Conservation (phyloP, 768 basidiomycete species). For the Lactifluus piperatus region DNA sequence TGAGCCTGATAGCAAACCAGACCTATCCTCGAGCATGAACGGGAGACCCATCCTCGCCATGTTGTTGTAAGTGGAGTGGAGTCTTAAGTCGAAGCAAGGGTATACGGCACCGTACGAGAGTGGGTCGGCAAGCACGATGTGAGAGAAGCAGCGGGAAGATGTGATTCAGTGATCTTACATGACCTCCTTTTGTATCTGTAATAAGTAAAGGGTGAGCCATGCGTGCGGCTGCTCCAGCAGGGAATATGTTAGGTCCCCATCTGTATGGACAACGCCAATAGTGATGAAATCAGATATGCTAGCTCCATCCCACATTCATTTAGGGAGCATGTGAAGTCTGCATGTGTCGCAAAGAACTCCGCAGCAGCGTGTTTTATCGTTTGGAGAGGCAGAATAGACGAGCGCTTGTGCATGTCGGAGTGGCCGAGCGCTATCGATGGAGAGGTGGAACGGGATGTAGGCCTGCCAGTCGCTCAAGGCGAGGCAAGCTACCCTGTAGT, state of each 20-base stretch:
- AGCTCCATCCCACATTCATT: slow-evolving; percentile 10
- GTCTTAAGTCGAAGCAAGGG: neutral
- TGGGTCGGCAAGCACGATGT: neutral
- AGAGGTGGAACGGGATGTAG: slow-evolving; percentile 7
- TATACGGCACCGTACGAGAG: neutral
- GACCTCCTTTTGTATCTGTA: slow-evolving; percentile 9
- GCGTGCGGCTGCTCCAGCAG: neutral
- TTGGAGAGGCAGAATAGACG: neutral
- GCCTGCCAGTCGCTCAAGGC: neutral
- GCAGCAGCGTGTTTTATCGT: neutral
- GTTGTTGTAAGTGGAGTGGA: slow-evolving; percentile 3
- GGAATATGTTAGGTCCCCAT: neutral
- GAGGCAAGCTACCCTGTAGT: neutral
- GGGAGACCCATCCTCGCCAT: slow-evolving; percentile 48
- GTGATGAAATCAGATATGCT: slow-evolving; percentile 1
- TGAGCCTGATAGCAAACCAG: slow-evolving; percentile 43
- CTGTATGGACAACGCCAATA: neutral
- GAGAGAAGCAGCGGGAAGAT: neutral
- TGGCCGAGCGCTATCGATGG: slow-evolving; percentile 8
- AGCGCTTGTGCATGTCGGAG: slow-evolving; percentile 3
- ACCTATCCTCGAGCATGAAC: slow-evolving; percentile 56
- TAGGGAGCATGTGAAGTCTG: neutral
- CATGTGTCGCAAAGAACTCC: slow-evolving; percentile 1
- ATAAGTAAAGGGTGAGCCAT: neutral
- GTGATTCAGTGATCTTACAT: neutral